Conservation (phyloP, 2,329 filamentous ascomycete genomes). For the Xylariaceae sp. region DNA sequence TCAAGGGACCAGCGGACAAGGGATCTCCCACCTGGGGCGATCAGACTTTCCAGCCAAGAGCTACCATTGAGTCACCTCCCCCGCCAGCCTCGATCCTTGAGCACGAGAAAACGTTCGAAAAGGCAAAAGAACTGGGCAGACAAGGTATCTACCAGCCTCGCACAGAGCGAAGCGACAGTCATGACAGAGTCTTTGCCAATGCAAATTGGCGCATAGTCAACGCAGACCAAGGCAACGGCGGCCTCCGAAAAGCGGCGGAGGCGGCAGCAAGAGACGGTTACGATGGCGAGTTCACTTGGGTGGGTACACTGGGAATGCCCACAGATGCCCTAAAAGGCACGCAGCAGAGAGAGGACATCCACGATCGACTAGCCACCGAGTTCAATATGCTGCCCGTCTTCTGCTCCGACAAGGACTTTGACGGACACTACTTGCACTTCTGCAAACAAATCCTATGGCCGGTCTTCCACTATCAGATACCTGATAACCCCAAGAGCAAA, state of each 20-base stretch:
- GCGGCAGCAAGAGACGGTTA: constrained; percentile 66
- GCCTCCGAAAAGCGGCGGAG: constrained; percentile 80
- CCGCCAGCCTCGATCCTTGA: constrained; percentile 73
- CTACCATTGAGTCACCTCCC: constrained; percentile 64
- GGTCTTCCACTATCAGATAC: constrained; percentile 96
- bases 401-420: constrained; percentile 84
- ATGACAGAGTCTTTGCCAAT: constrained; percentile 66
- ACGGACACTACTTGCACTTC: constrained; percentile 91
- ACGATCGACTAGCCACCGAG: constrained; percentile 73
- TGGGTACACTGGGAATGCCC: constrained; percentile 89
- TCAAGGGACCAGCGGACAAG: constrained; percentile 65
- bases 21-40: constrained; percentile 73
- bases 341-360: constrained; percentile 74
- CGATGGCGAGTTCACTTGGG: constrained; percentile 74
- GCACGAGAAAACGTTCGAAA: constrained; percentile 52
- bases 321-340: constrained; percentile 75
- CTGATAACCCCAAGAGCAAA: constrained; percentile 96
- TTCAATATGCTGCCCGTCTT: constrained; percentile 80
- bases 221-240: constrained; percentile 88
- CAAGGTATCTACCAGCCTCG: constrained; percentile 54
- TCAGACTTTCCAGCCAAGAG: constrained; percentile 71
- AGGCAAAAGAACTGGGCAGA: constrained; percentile 52
- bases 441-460: constrained; percentile 98
- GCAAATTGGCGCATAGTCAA: constrained; percentile 78
- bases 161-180: constrained; percentile 53